Evolutionary conservation across 495 filamentous ascomycete genomes (phyloP), one percentile per base, ranked within the genome.

Genomic region (Daldinia vernicosa): DNA sequence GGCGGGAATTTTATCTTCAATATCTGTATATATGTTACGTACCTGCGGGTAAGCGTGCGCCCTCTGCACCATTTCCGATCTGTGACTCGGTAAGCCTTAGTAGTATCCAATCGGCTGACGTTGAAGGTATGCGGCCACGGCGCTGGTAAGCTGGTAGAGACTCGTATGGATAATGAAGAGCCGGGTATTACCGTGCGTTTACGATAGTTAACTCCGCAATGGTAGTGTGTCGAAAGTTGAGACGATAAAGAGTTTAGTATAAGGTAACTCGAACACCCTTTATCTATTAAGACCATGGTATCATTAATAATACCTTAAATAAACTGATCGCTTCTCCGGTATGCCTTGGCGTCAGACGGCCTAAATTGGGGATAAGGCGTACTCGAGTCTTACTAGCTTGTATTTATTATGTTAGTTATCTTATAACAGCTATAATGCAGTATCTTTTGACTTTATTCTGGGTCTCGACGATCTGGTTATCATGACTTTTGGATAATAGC

Each of bases 271-370:
- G 4, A 4, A 40, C 30, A 11, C 19, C 6, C 27, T 63, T 66
- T 63, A 71, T 55, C 54, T 65, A 27, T 53, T 37, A 61, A 57
- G 43, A 24, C 27, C 11, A 61, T 45, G 17, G 8, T 45, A 30
- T 71, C 58, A 63, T 71, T 62, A 63, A 65, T 71, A 71, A 66
- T 61, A 66, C n/a, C 14, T n/a, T 63, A n/a, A 47, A 61, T 51
- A 61, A 71, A 66, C 57, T 27, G 45, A 63, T 63, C 47, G 33
- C 22, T 51, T 47, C 43, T 47, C 9, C 56, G 22, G 15, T 40
- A 43, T 17, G 33, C 6, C 24, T 66, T 61, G 56, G 62, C 56
- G 51, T 58, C 22, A 51, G 7, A 28, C 37, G 28, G 7, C 43
- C 15, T 47, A 14, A 22, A 56, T 55, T 28, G 30, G 26, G 39